Base-by-base conservation (phyloP, 2,329 filamentous ascomycete genomes). In the Harringtonia aguacate region DNA sequence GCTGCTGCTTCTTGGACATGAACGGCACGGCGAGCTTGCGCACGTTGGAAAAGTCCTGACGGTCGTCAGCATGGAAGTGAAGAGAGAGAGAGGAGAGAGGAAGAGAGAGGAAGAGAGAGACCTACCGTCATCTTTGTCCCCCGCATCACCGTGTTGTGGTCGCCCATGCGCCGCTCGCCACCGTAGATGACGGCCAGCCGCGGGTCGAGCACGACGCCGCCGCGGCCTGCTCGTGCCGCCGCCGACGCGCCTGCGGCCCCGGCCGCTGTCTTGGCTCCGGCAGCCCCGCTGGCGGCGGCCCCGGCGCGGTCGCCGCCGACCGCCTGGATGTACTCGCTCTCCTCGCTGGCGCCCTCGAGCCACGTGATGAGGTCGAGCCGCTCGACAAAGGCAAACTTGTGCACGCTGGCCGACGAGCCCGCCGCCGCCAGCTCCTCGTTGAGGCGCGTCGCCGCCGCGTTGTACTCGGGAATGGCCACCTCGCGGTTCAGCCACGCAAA, bases 401-500 rank as follows among this genome's bases (percentile, higher is more conserved):
- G 83, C 21, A 95, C 86, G 53, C 79, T 78, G 45, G 81, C 81
- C 18, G 70, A 69, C 17, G 47, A 43, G 18, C 47, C 50, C 12
- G 71, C 70, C 17, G 75, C 78, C 2, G 68, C 70, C 12, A 95
- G 70, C 57, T 87, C 80, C 41, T 86, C 81, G 60, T 94, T 94
- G 45, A 97, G 72, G 53, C 80, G 73, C 55, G 84, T 81, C 14
- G 86, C 85, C 0, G 84, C 82, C 22, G 84, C 78, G 63, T 95
- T 92, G 72, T 97, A 97, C 55, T 94, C 87, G 12, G 86, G 84
- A 52, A 94, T 88, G 44, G 84, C 79, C 44, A 84, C 79, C 67
- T 97, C 90, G 62, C 88, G 87, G 66, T 95, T 94, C 56, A 86
- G 73, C 87, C 88, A 98, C 45, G 88, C 88, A 59, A 97, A 95